Conservation (phyloP, 257 asterid genomes). For the Solanum raphanifolium region DNA sequence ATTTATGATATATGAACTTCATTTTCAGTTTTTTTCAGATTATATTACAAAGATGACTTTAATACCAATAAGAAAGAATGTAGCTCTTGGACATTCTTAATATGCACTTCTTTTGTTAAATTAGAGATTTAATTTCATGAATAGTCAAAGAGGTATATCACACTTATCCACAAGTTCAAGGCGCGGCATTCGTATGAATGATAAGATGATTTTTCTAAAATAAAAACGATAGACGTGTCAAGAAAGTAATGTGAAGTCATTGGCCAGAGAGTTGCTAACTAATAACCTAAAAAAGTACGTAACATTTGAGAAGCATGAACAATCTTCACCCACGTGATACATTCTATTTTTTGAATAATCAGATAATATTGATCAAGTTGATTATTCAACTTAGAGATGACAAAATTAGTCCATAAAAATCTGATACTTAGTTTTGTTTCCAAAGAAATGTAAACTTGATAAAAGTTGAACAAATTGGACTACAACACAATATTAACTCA, state of each 20-base stretch:
- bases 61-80: background rate
- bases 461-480: background rate
- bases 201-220: background rate
- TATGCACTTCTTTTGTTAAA: background rate
- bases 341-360: background rate
- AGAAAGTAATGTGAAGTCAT: background rate
- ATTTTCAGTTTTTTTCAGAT: constrained; percentile 16
- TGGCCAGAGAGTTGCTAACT: too few species aligned
- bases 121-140: background rate
- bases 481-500: background rate
- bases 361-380: background rate
- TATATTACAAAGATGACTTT: background rate
- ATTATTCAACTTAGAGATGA: background rate
- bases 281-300: background rate
- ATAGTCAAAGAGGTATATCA: background rate
- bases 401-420: background rate
- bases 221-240: background rate
- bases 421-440: accelerated
- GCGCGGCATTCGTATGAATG: accelerated
- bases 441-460: background rate
- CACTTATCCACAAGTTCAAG: background rate
- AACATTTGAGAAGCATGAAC: background rate
- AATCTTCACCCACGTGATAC: background rate
- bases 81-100: background rate
- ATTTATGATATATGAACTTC: constrained; percentile 1